Evolutionary conservation across 176 grass and related monocot species (phyloP).

Genomic region (Oryza nivara): DNA sequence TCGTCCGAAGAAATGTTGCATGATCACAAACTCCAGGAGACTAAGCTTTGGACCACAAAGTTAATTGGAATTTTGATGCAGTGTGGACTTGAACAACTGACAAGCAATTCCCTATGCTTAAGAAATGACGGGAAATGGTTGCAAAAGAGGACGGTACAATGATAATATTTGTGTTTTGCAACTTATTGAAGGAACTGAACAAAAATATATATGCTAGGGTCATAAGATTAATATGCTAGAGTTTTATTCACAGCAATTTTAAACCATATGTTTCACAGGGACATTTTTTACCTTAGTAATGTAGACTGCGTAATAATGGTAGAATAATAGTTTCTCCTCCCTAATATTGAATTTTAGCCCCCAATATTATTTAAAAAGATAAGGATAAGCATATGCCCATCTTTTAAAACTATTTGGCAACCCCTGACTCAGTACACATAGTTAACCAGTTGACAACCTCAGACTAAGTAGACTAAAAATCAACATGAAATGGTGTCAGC

Average conservation of each 20-base stretch:
- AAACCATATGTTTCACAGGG: neutral
- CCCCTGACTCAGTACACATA: conserved; percentile 2
- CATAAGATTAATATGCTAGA: neutral
- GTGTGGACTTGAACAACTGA: neutral
- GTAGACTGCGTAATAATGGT: neutral
- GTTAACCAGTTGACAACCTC: conserved; percentile 3
- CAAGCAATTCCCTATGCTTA: neutral
- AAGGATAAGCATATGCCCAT: neutral
- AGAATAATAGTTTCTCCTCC: conserved; percentile 17
- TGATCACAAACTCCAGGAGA: too few relatives aligned
- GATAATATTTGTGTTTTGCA: neutral
- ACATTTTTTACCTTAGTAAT: neutral
- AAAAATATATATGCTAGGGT: conserved; percentile 2
- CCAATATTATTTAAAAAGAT: neutral
- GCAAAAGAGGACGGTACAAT: neutral
- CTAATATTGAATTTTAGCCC: neutral
- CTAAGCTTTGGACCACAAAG: neutral
- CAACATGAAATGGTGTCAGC: neutral
- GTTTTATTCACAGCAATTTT: neutral
- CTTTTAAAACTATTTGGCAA: neutral
- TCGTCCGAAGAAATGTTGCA: too few relatives aligned
- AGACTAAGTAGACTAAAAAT: conserved; percentile 1
- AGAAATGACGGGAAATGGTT: neutral
- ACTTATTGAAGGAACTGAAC: conserved; percentile 19
- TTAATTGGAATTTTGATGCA: neutral